Percentiles rank a stretch among this genome's conserved stretches.
Evolutionary conservation across 2,329 filamentous ascomycete genomes (phyloP).

Genomic region (Volutella citrinella): DNA sequence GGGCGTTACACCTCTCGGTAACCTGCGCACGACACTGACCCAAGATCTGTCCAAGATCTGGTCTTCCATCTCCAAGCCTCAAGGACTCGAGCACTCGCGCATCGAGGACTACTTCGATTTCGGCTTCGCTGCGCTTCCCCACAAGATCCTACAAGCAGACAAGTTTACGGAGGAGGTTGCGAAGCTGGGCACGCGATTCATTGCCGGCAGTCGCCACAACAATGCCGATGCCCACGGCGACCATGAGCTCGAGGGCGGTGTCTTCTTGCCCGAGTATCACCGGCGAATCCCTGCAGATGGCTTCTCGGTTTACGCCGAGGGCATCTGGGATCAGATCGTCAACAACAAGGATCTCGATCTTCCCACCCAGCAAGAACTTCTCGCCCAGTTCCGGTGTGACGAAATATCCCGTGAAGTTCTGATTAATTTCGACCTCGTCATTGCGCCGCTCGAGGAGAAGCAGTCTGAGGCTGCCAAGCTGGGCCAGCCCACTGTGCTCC

Average conservation of each 20-base stretch:
- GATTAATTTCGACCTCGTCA: conserved; percentile 75
- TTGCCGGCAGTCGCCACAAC: conserved; percentile 71
- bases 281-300: conserved; percentile 93
- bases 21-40: conserved; percentile 84
- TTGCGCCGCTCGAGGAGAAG: conserved; percentile 80
- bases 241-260: conserved; percentile 71
- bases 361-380: conserved; percentile 92
- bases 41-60: conserved; percentile 92
- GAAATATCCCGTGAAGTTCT: conserved; percentile 92
- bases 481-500: conserved; percentile 72
- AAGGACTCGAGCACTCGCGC: conserved; percentile 79
- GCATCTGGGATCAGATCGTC: conserved; percentile 97
- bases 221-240: conserved; percentile 62
- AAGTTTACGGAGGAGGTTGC: conserved; percentile 80
- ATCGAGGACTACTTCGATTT: conserved; percentile 99
- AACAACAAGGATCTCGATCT: conserved; percentile 98
- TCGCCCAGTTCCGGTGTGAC: conserved; percentile 96
- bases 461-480: conserved; percentile 71
- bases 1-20: conserved; percentile 83
- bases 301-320: conserved; percentile 90
- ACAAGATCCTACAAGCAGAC: conserved; percentile 94
- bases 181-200: conserved; percentile 77
- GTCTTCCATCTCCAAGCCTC: conserved; percentile 87
- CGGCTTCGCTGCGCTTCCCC: conserved; percentile 89
- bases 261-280: conserved; percentile 94